These are phyloP conservation scores for Coccomyxa sp. DNA, from an alignment of 139 green algal species.

Conservation along the genomic window DNA sequence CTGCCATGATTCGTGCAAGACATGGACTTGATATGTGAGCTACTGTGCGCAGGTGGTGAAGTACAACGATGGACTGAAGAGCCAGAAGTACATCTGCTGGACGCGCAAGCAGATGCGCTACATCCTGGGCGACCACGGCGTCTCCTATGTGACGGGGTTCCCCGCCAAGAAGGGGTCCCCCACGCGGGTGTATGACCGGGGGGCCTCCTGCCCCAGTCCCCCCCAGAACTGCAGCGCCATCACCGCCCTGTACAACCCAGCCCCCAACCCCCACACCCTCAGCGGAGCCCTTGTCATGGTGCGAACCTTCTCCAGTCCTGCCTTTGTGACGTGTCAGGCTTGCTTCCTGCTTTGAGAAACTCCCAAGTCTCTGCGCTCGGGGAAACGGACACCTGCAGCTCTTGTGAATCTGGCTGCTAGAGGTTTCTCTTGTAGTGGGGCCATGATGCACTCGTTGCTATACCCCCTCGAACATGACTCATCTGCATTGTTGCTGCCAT, in stretches of 20 bases:
- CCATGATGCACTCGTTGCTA: not conserved
- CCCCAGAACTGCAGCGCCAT: slow-evolving; percentile 8
- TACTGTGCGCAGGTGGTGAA: not conserved
- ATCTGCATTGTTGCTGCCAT: too few relatives aligned
- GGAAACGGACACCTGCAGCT: not conserved
- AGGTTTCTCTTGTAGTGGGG: not conserved
- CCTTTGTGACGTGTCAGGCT: not conserved
- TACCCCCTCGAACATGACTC: too few relatives aligned
- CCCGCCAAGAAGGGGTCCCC: not conserved
- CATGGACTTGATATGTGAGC: not conserved
- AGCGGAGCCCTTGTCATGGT: slow-evolving; percentile 56
- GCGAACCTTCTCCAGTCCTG: not conserved
- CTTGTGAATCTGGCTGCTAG: not conserved
- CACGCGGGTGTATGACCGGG: slow-evolving; percentile 29
- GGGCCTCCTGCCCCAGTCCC: slow-evolving; percentile 41
- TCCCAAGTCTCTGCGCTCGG: too few relatives aligned
- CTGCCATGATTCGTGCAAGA: not conserved
- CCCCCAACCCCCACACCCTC: slow-evolving; percentile 51
- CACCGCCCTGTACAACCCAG: slow-evolving; percentile 17
- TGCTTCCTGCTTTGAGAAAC: too few relatives aligned
- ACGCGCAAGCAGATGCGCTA: slow-evolving; percentile 52
- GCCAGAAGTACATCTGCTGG: slow-evolving; percentile 49
- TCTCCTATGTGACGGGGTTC: slow-evolving; percentile 35
- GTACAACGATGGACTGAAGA: not conserved
- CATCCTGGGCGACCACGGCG: slow-evolving; percentile 52